phyloP scores from a whole-genome alignment of 768 basidiomycete species.

The Boletus reticuloceps region DNA sequence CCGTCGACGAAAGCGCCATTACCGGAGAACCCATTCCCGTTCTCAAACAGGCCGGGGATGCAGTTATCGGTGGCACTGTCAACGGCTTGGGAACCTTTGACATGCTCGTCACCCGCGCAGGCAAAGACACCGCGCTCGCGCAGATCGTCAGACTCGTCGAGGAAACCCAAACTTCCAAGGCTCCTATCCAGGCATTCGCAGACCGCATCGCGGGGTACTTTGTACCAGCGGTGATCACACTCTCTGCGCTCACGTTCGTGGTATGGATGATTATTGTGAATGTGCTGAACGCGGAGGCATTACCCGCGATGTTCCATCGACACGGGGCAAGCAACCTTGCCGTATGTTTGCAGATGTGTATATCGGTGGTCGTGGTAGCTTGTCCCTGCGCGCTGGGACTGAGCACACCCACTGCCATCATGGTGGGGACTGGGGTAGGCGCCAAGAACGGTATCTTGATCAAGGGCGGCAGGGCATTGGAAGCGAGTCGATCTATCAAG shows the following conservation, averaged over 20 bases:
- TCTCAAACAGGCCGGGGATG: slow-evolving; percentile 77
- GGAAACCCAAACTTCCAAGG: slow-evolving; percentile 96
- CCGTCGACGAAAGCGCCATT: slow-evolving; percentile 93
- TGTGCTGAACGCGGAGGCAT: slow-evolving; percentile 48
- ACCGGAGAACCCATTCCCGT: slow-evolving; percentile 93
- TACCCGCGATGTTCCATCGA: slow-evolving; percentile 83
- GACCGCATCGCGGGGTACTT: slow-evolving; percentile 94
- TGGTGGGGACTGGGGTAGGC: slow-evolving; percentile 98
- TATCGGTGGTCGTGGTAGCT: slow-evolving; percentile 96
- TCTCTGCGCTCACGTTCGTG: slow-evolving; percentile 78
- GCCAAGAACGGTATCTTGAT: slow-evolving; percentile 97
- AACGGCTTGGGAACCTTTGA: slow-evolving; percentile 98
- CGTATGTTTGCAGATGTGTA: slow-evolving; percentile 94
- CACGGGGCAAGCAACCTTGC: slow-evolving; percentile 84
- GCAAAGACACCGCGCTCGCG: slow-evolving; percentile 92
- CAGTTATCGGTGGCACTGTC: slow-evolving; percentile 94
- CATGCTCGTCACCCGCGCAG: slow-evolving; percentile 92
- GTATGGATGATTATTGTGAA: slow-evolving; percentile 77
- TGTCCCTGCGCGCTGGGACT: slow-evolving; percentile 97
- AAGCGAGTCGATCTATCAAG: slow-evolving; percentile 82
- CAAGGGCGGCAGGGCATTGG: slow-evolving; percentile 94
- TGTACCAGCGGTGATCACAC: slow-evolving; percentile 85
- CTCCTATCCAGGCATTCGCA: slow-evolving; percentile 96
- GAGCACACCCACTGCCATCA: slow-evolving; percentile 96
- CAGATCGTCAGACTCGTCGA: slow-evolving; percentile 98